Evolutionary conservation across 73 alveolate species (phyloP), one percentile per base, ranked within the genome.

Genomic region (Tetrahymena elliotti): DNA sequence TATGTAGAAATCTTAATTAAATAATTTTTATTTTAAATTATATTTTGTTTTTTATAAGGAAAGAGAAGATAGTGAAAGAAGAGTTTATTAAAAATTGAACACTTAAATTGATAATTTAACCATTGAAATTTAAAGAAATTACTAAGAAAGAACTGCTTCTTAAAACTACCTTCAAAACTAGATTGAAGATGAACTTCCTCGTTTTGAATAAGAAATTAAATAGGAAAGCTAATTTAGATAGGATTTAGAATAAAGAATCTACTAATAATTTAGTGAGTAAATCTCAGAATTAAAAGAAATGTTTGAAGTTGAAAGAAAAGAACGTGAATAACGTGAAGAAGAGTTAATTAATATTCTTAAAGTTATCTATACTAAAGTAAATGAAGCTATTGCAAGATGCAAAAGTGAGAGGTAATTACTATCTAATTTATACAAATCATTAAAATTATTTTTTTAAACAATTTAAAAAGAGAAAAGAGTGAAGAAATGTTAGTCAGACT

Each of bases 401-500:
- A 94, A 92, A 88, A 84, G 93, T 27, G 96, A 68, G 20, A 68
- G 88, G 88, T 68, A 68, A 24, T n/a, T 3, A 54, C 11, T 68
- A 68, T 0, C 11, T 68, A 27, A 68, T 10, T 68, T 22, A 27
- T 68, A 1, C 10, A n/a, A 68, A 18, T 27, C 3, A 68, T 68
- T 68, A 6, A 68, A 68, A 68, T 27, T 68, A 68, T 22, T 27
- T 27, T 27, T 5, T n/a, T 68, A 27, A 68, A 68, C n/a, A 10
- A 68, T 68, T 22, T 3, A 22, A 27, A 94, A 3, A 94, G 96
- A 94, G 96, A 94, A 94, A 94, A 93, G 47, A 94, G 93, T 88
- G 96, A 94, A 94, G 96, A 94, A 88, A 53, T 94, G 93, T 94
- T 94, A 84, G 96, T 94, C 68, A 94, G 92, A 88, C 93, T 94